These are phyloP conservation scores for Jacaranda copaia DNA, from an alignment of 257 asterid genomes.

Conservation along the genomic window DNA sequence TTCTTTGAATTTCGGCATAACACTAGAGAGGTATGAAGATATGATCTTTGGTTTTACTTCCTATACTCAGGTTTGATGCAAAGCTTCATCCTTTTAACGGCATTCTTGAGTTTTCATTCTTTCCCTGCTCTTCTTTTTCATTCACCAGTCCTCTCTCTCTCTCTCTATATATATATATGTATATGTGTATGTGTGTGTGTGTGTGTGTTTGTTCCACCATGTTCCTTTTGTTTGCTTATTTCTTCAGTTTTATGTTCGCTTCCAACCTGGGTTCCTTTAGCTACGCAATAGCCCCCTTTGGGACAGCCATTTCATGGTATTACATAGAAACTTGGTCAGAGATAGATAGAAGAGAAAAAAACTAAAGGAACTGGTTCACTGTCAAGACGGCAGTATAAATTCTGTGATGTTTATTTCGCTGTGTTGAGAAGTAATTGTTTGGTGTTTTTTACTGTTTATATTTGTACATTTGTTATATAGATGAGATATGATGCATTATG, in stretches of 20 bases:
- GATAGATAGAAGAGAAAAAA: no score
- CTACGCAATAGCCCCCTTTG: neutral
- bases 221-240: neutral
- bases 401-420: neutral
- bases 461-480: neutral
- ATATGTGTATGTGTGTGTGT: neutral
- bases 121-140: neutral
- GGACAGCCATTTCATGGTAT: neutral
- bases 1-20: neutral
- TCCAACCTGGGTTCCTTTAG: neutral
- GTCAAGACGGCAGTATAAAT: neutral
- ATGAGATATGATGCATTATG: conserved; percentile 3
- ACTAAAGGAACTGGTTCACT: neutral
- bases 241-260: neutral
- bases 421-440: neutral
- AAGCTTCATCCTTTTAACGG: neutral
- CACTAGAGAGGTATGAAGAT: conserved; percentile 33
- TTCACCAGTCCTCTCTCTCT: neutral
- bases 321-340: neutral
- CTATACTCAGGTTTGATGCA: neutral
- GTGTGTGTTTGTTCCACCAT: neutral
- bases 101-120: neutral
- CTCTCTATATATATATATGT: neutral
- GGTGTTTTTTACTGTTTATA: neutral
- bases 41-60: neutral